A percentile compares a stretch with the other conserved stretches of the same genome.
phyloP scores from a whole-genome alignment of 2,329 filamentous ascomycete species.

The Pseudocercospora eumusae region DNA sequence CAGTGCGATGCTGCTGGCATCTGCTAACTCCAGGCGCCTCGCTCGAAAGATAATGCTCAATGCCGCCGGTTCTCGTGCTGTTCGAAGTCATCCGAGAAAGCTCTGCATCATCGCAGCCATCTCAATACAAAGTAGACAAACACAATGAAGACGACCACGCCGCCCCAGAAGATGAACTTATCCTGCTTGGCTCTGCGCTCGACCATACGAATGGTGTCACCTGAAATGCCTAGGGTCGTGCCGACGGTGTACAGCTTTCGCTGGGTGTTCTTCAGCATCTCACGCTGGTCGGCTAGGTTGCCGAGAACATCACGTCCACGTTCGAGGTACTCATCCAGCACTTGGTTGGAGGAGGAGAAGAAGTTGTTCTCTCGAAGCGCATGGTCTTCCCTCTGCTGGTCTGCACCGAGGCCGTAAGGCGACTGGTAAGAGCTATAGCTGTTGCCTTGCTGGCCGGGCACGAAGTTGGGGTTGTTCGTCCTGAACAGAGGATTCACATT shows the following conservation, averaged over 20 bases:
- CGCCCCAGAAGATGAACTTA: constrained; percentile 95
- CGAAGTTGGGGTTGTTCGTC: constrained; percentile 41
- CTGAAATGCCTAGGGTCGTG: constrained; percentile 88
- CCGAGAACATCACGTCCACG: constrained; percentile 85
- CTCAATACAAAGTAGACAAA: constrained; percentile 93
- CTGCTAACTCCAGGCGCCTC: constrained; percentile 17
- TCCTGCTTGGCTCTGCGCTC: constrained; percentile 89
- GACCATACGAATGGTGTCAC: constrained; percentile 96
- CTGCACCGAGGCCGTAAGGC: constrained; percentile 40
- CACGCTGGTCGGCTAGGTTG: constrained; percentile 83
- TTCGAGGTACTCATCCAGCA: constrained; percentile 92
- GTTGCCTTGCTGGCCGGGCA: constrained; percentile 40
- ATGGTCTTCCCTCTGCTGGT: constrained; percentile 65
- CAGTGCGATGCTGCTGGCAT: constrained; percentile 6
- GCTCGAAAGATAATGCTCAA: constrained; percentile 15
- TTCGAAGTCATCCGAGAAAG: neutral
- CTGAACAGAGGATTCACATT: constrained; percentile 43
- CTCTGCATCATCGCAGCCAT: constrained; percentile 65
- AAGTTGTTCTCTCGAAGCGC: constrained; percentile 88
- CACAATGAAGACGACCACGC: constrained; percentile 79
- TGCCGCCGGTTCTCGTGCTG: neutral
- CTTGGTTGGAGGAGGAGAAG: constrained; percentile 75
- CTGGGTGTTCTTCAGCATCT: constrained; percentile 94
- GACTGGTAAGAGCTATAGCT: constrained; percentile 43
- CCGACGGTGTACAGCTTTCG: constrained; percentile 86